Base-by-base conservation (phyloP, 2,329 filamentous ascomycete species). In the Thelonectria rubi region DNA sequence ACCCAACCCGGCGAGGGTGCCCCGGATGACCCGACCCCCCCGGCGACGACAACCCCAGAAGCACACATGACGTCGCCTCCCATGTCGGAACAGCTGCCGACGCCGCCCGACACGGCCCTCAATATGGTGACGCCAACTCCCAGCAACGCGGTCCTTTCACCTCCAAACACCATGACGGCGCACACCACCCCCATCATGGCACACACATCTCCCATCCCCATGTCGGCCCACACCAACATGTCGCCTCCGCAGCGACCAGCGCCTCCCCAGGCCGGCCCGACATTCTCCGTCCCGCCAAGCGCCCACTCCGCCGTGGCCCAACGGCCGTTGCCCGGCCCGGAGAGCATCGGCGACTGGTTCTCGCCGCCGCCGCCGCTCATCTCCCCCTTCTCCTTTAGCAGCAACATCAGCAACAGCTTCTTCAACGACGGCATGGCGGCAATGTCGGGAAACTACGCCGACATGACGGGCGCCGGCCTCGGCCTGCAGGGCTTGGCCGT, bases 281-380 rank as follows among this genome's bases (percentile, higher is more conserved):
- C 76, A 30, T 81, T 82, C 61, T 74, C 78, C 32, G 78, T 82
- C 17, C 79, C 79, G 7, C 71, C 75, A 9, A 74, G 77, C 9
- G 73, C 75, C 3, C 78, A 80, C 54, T 65, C 59, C 60, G 62
- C 69, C 70, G 17, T 77, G 76, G 20, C 81, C 80, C 78, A 81
- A 42, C 81, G 80, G 4, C 71, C 83, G 1, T 77, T 84, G 20
- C 77, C 76, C 3, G 65, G 78, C 3, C 75, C 77, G 1, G 76
- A 75, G 7, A 72, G 79, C 3, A 77, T 78, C 6, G 77, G 80
- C 61, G 80, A 86, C 65, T 87, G 85, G 85, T 86, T 84, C 74
- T 80, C 78, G 11, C 81, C 82, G 0, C 82, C 82, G 8, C 76
- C 82, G 1, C 82, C 81, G 0, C 83, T 86, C 65, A 82, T 86